phyloP scores from a whole-genome alignment of 768 basidiomycete species.

The Kwoniella pini region DNA sequence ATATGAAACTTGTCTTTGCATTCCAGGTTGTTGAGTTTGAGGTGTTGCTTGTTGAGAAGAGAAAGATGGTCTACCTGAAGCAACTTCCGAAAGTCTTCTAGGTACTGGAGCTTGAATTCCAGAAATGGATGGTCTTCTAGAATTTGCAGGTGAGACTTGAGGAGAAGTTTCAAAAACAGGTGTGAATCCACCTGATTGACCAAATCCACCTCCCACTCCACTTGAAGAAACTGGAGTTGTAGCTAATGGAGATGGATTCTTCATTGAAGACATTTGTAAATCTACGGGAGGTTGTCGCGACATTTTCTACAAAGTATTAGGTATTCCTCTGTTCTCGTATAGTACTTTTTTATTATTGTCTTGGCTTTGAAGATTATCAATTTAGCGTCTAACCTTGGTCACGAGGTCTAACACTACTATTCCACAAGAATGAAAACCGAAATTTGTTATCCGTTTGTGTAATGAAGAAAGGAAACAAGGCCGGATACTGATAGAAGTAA shows the following conservation, averaged over 20 bases:
- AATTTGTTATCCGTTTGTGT: no score
- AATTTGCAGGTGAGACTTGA: constrained; percentile 13
- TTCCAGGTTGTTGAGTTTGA: background rate
- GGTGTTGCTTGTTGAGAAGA: background rate
- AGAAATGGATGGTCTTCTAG: constrained; percentile 20
- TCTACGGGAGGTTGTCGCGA: constrained; percentile 12
- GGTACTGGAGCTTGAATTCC: constrained; percentile 8
- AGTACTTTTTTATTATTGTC: no score
- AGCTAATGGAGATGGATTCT: constrained; percentile 10
- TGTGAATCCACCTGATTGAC: constrained; percentile 2
- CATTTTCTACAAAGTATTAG: constrained; percentile 3
- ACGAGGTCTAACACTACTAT: background rate
- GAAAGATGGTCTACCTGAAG: constrained; percentile 15
- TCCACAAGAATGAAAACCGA: no score
- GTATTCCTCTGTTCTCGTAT: constrained; percentile 2
- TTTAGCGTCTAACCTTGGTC: background rate
- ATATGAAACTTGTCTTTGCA: constrained; percentile 3
- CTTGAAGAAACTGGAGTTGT: background rate
- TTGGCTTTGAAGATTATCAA: no score
- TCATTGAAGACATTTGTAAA: constrained; percentile 21
- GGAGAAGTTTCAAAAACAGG: constrained; percentile 26
- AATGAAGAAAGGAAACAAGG: background rate
- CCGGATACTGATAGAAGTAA: background rate
- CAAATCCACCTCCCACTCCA: background rate
- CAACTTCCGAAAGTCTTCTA: constrained; percentile 12